These are phyloP conservation scores for Eucalyptus tenuipes DNA, from an alignment of 345 rosid genomes.

Conservation along the genomic window DNA sequence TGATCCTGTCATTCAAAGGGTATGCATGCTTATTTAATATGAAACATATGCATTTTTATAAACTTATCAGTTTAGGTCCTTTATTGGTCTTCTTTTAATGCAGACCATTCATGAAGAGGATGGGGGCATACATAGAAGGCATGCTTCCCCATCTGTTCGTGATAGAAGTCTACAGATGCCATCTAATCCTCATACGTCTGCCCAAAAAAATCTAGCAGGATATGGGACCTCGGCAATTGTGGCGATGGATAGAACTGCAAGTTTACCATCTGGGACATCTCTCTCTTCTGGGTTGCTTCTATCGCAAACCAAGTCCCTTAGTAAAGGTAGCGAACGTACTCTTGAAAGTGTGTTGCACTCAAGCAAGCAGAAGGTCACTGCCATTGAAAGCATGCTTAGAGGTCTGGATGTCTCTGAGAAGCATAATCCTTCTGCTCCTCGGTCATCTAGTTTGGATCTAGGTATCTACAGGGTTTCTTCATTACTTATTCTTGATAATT, in stretches of 20 bases:
- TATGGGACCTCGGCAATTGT: slow-evolving; percentile 96
- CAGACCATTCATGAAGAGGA: slow-evolving; percentile 95
- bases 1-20: slow-evolving; percentile 98
- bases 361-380: slow-evolving; percentile 97
- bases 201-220: slow-evolving; percentile 52
- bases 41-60: neutral
- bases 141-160: slow-evolving; percentile 90
- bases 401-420: slow-evolving; percentile 86
- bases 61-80: neutral
- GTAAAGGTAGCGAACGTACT: slow-evolving; percentile 78
- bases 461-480: slow-evolving; percentile 26
- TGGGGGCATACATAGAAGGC: slow-evolving; percentile 90
- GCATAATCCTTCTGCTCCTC: slow-evolving; percentile 66
- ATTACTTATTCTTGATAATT: neutral
- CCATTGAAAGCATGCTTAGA: slow-evolving; percentile 97
- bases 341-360: slow-evolving; percentile 92
- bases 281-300: slow-evolving; percentile 68
- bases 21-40: slow-evolving; percentile 9
- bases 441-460: slow-evolving; percentile 95
- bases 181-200: slow-evolving; percentile 39
- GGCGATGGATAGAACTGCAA: slow-evolving; percentile 90
- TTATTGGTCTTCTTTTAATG: neutral
- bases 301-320: slow-evolving; percentile 60
- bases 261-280: slow-evolving; percentile 53
- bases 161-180: slow-evolving; percentile 70